Base-by-base conservation (phyloP, 805 yeast genomes). In the Yamadazyma nakazawae region DNA sequence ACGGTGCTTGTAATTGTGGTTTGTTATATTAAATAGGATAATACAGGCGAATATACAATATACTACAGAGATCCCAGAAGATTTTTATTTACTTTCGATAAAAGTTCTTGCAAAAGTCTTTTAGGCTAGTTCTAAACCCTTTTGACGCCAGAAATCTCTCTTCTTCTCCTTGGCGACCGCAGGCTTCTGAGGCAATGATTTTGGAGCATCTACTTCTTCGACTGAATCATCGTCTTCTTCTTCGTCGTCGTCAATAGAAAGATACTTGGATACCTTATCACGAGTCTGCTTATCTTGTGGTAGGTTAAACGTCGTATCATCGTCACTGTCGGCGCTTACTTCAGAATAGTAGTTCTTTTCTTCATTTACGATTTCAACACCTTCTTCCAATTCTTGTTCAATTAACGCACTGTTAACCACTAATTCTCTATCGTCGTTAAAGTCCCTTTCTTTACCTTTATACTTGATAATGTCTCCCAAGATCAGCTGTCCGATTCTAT, bases 381-480 rank as follows among this genome's bases (percentile, higher is more conserved):
- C 37, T 18, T 39, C 40, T n/a, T 26, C 56, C 56, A 35, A 18
- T 18, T 36, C 38, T 11, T 38, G 43, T 16, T 34, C 14, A 7
- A 70, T 62, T 47, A 58, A 63, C 1, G 92, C 91, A 48, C 79
- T 78, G 61, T 86, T 86, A 3, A 68, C 61, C 2, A 85, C 87
- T 49, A 76, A 65, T 35, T 66, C 68, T 62, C 95, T 75, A 48
- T 86, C 92, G 64, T 87, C 94, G 42, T 78, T 80, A 60, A 87
- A 87, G 59, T 85, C 89, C 61, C 96, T 72, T 54, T 77, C 81
- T 52, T 80, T 80, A 8, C 96, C 96, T 49, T 76, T 79, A 59
- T 81, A 84, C 56, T 80, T 82, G 50, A 88, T 85, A 13, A 88
- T 84, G 51, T 85, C 87, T 2, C 96, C 96, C 45, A 89, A 66